These are phyloP conservation scores for Dactylella cylindrospora DNA, from an alignment of 2,329 filamentous ascomycete genomes.

Conservation along the genomic window DNA sequence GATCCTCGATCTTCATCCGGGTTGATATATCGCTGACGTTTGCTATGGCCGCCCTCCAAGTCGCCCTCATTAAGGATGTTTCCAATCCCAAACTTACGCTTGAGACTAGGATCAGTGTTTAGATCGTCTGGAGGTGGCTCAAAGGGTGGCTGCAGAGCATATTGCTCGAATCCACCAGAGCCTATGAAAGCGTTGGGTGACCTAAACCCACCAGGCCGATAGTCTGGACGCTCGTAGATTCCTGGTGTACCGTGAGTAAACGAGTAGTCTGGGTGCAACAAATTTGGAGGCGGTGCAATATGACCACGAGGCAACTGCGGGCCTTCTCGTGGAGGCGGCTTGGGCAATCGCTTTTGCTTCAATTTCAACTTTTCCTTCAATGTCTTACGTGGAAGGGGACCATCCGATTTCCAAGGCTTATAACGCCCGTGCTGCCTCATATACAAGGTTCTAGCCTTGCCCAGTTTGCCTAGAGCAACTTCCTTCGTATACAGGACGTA, in stretches of 20 bases:
- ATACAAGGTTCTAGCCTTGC: constrained; percentile 36
- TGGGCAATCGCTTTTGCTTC: constrained; percentile 40
- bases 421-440: constrained; percentile 42
- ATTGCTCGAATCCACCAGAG: constrained; percentile 24
- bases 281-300: constrained; percentile 1
- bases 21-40: constrained; percentile 31
- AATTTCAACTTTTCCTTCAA: constrained; percentile 41
- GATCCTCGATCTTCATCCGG: constrained; percentile 15
- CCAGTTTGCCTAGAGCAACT: constrained; percentile 36
- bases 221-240: constrained; percentile 39
- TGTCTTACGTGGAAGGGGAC: constrained; percentile 39
- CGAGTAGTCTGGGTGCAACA: constrained; percentile 34
- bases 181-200: constrained; percentile 31
- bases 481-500: constrained; percentile 41
- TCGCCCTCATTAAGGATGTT: constrained; percentile 41
- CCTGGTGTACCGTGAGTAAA: constrained; percentile 28
- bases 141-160: constrained; percentile 28
- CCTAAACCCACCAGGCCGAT: constrained; percentile 33
- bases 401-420: constrained; percentile 40
- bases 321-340: constrained; percentile 36
- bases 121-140: constrained; percentile 31
- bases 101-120: constrained; percentile 35
- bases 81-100: constrained; percentile 31
- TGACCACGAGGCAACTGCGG: constrained; percentile 19
- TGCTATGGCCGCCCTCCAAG: constrained; percentile 24